Evolutionary conservation across 306 rosid genomes (phyloP), one percentile per base, ranked within the genome.

Genomic region (Cicer judaicum): DNA sequence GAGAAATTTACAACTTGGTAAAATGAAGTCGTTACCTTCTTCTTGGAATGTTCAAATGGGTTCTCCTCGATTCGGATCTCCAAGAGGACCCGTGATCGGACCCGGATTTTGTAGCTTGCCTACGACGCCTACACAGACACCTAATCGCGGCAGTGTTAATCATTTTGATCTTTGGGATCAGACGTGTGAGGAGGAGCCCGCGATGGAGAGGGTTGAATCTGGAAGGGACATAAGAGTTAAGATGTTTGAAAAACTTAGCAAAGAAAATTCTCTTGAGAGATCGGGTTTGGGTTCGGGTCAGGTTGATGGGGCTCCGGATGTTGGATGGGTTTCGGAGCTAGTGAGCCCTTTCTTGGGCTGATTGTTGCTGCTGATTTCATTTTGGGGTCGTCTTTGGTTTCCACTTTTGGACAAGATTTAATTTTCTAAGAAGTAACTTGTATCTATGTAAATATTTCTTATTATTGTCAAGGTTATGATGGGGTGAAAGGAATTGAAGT

Each of bases 121-220:
- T 0, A 24, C 93, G 0, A 94, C 98, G 0, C 98, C 98, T 0
- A 94, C 97, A 0, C 86, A 84, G 72, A 65, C 75, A 0, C 87
- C 87, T 1, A 0, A 52, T 11, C 86, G 90, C 5, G 34, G 81
- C 0, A 80, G 86, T 0, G 47, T 78, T 0, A 87, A 79, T 46
- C 84, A 11, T 50, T 70, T 88, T 15, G 95, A 91, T 21, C 1
- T 76, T 7, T 85, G 82, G 72, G 96, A 90, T 0, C 76, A 64
- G 74, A 53, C 79, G 0, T 73, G 80, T 5, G 89, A 83, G 82
- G 98, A 94, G 81, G 98, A 89, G 85, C 92, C 95, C 0, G 88
- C 83, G 10, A 94, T 94, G 98, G 97, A 91, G 80, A 83, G 98
- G 78, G 98, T 94, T 0, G 98, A 94, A 78, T 94, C 98, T 0